These are phyloP conservation scores for Helichrysum umbraculigerum DNA, from an alignment of 129 eudicot species.

Conservation along the genomic window DNA sequence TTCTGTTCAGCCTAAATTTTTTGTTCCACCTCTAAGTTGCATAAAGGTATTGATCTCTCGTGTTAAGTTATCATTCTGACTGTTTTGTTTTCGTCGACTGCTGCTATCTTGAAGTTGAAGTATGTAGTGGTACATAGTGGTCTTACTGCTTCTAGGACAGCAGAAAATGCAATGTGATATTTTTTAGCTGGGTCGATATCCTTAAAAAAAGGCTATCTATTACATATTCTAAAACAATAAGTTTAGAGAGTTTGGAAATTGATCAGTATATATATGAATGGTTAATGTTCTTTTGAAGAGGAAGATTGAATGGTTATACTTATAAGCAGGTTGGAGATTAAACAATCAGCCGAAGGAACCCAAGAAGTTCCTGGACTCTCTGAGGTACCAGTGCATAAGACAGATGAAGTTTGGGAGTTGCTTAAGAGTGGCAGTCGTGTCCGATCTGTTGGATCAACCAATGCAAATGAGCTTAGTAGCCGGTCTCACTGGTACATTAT, in stretches of 20 bases:
- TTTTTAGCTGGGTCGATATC: not conserved
- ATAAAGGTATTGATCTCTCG: not conserved
- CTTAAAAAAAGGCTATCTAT: not conserved
- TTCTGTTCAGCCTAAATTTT: not conserved
- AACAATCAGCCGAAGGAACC: constrained; percentile 96
- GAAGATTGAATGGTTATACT: constrained; percentile 2
- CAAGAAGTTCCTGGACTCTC: constrained; percentile 98
- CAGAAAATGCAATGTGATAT: not conserved
- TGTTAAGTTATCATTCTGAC: not conserved
- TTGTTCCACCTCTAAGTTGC: constrained; percentile 3
- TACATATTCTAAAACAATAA: not conserved
- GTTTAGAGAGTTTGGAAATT: not conserved
- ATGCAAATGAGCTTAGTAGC: constrained; percentile 95
- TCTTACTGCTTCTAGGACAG: not conserved
- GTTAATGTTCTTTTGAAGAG: not conserved
- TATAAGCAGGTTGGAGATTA: constrained; percentile 72
- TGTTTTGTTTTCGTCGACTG: too few relatives aligned
- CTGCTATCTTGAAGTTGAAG: too few relatives aligned
- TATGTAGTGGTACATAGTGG: too few relatives aligned
- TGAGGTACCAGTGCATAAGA: constrained; percentile 62
- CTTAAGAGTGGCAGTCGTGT: constrained; percentile 72
- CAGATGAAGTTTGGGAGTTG: constrained; percentile 89
- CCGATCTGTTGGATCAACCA: constrained; percentile 96
- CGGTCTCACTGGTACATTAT: constrained; percentile 86
- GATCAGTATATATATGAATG: not conserved